These are phyloP conservation scores for Zymoseptoria crescenta DNA, from an alignment of 2,329 filamentous ascomycete species.

Conservation along the genomic window DNA sequence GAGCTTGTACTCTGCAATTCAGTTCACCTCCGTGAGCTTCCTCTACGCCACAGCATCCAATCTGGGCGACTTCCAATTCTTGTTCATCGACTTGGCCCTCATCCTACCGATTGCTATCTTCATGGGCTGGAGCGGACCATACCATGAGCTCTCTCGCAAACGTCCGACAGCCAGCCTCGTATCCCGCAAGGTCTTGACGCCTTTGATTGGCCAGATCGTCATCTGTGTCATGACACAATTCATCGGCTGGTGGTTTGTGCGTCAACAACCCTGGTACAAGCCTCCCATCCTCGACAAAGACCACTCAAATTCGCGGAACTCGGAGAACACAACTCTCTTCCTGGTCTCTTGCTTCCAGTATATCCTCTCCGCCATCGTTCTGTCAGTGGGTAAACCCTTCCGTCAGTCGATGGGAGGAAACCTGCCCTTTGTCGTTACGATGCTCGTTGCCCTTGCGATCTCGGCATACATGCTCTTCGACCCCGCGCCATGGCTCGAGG, in stretches of 20 bases:
- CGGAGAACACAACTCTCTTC: slow-evolving; percentile 88
- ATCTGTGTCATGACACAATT: slow-evolving; percentile 74
- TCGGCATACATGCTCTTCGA: slow-evolving; percentile 73
- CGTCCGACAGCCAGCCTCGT: slow-evolving; percentile 87
- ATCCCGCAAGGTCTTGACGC: slow-evolving; percentile 82
- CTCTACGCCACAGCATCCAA: slow-evolving; percentile 91
- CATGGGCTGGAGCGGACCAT: slow-evolving; percentile 95
- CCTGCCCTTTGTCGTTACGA: slow-evolving; percentile 74
- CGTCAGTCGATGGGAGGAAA: slow-evolving; percentile 73
- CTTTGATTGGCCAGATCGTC: slow-evolving; percentile 78
- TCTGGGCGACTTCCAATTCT: slow-evolving; percentile 93
- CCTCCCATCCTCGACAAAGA: slow-evolving; percentile 70
- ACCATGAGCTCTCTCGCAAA: slow-evolving; percentile 68
- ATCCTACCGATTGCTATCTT: slow-evolving; percentile 96
- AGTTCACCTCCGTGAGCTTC: slow-evolving; percentile 95
- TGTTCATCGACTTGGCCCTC: slow-evolving; percentile 87
- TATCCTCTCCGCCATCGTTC: slow-evolving; percentile 77
- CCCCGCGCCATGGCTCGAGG: slow-evolving; percentile 60
- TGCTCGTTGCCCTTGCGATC: slow-evolving; percentile 58
- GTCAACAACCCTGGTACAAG: slow-evolving; percentile 75
- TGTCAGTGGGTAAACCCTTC: slow-evolving; percentile 89
- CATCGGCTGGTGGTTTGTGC: slow-evolving; percentile 64
- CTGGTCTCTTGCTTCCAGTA: slow-evolving; percentile 91
- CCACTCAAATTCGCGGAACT: slow-evolving; percentile 81
- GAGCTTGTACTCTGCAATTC: slow-evolving; percentile 98